A percentile compares a stretch with the other conserved stretches of the same genome.
phyloP scores from a whole-genome alignment of 495 filamentous ascomycete genomes.

The Pyrenula massariospora region DNA sequence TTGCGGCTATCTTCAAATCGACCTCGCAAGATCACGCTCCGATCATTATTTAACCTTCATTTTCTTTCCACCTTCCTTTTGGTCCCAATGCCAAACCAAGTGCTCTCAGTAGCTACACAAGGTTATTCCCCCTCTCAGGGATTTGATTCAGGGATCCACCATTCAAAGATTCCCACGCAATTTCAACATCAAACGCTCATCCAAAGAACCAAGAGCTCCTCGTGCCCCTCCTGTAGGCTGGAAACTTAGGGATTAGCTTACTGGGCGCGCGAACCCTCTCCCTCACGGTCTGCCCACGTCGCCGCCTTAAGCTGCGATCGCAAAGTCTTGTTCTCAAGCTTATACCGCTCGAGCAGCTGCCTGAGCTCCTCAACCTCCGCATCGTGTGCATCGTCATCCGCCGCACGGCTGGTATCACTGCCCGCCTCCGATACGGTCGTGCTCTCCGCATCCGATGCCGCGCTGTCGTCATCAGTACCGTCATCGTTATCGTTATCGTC shows the following conservation, averaged over 20 bases:
- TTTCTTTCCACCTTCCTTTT: too few relatives aligned
- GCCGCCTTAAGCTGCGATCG: not conserved
- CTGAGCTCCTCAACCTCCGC: not conserved
- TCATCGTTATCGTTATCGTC: too few relatives aligned
- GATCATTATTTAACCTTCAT: too few relatives aligned
- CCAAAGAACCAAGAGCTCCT: not conserved
- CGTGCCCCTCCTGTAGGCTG: not conserved
- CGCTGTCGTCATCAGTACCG: not conserved
- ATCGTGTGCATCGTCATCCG: not conserved
- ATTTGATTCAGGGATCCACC: constrained; percentile 3
- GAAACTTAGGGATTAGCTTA: not conserved
- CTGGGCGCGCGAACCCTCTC: not conserved
- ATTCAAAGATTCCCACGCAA: not conserved
- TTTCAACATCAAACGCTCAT: not conserved
- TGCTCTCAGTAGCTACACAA: too few relatives aligned
- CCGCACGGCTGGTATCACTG: not conserved
- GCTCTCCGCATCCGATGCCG: not conserved
- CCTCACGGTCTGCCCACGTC: not conserved
- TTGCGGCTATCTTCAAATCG: too few relatives aligned
- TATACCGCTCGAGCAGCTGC: not conserved
- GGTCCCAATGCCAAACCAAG: too few relatives aligned
- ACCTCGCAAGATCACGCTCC: too few relatives aligned
- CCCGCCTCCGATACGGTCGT: not conserved
- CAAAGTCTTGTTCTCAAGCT: not conserved
- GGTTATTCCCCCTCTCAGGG: constrained; percentile 6